Evolutionary conservation across 768 basidiomycete species (phyloP), one percentile per base, ranked within the genome.

Genomic region (Boletus insuetus): DNA sequence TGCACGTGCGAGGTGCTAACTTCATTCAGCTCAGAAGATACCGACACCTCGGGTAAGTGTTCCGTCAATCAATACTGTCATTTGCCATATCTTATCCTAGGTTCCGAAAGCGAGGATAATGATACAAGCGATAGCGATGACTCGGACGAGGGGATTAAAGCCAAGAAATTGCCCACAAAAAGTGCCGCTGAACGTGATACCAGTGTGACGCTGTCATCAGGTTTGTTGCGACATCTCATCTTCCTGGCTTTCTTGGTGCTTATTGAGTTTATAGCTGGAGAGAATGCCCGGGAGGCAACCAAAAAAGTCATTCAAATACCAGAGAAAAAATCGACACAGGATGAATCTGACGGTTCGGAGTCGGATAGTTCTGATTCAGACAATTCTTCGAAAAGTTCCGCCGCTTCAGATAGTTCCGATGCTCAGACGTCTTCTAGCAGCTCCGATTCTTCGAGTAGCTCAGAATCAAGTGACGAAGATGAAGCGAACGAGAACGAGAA

Each of bases 151-250:
- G 51, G 7, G 14, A 22, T 34, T 13, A 29, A n/a, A 26, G 31
- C 29, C 48, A 55, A 55, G 40, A 39, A 50, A 45, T 20, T 17
- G 20, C 57, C 56, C 12, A 32, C 11, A 20, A 64, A 60, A 42
- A 24, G 38, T 16, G 42, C 19, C 4, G 44, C 19, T 4, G 65
- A 67, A 20, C 71, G 74, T 46, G 76, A 74, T 46, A 74, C 76
- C 3, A 79, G 77, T 58, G 67, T 49, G 24, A 80, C 77, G 9
- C 60, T 78, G 45, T 72, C 74, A 22, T 75, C 75, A 56, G 65
- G 69, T 69, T 52, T 17, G 61, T 7, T 46, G n/a, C 7, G 5
- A 19, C 29, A 38, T 31, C 38, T 11, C 29, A 38, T 31, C 38
- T 11, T 19, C 34, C 7, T 22, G n/a, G 5, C 19, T 6, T 39